Conservation (phyloP, 768 basidiomycete genomes). For the Leccinum longicurvipes region DNA sequence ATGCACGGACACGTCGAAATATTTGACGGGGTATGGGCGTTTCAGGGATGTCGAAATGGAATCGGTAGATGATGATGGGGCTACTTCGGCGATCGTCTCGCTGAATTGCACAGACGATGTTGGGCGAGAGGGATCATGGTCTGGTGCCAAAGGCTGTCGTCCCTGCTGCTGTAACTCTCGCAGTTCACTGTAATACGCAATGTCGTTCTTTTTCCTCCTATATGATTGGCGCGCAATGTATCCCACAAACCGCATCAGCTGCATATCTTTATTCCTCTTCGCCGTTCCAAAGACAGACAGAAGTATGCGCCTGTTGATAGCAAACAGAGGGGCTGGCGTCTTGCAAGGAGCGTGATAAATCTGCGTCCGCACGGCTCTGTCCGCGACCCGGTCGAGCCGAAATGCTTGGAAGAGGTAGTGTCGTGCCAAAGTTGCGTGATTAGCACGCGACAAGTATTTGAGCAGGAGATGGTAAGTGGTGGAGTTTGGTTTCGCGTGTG, state of each 20-base stretch:
- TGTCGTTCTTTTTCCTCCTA: constrained; percentile 46
- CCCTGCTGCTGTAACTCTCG: constrained; percentile 26
- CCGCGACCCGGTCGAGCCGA: constrained; percentile 37
- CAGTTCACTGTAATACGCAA: constrained; percentile 40
- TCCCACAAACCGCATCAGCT: constrained; percentile 58
- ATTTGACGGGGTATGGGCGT: constrained; percentile 20
- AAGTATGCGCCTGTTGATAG: constrained; percentile 54
- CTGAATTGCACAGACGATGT: background rate
- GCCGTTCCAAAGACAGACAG: constrained; percentile 55
- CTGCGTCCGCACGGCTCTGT: constrained; percentile 33
- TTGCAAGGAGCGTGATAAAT: constrained; percentile 29
- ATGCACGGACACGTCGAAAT: constrained; percentile 54
- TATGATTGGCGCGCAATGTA: constrained; percentile 45
- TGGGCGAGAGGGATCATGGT: constrained; percentile 18
- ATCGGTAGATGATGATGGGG: background rate
- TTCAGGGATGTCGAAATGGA: constrained; percentile 24
- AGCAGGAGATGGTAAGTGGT: constrained; percentile 63
- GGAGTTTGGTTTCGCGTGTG: constrained; percentile 57
- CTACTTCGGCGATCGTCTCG: background rate
- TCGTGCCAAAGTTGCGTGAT: constrained; percentile 53
- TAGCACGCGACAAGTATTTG: constrained; percentile 48
- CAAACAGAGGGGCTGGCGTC: constrained; percentile 48
- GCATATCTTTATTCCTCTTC: constrained; percentile 57
- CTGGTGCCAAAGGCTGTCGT: constrained; percentile 20
- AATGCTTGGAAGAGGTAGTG: constrained; percentile 64